Evolutionary conservation across 768 basidiomycete species (phyloP).

Genomic region (Royoungia palumana): DNA sequence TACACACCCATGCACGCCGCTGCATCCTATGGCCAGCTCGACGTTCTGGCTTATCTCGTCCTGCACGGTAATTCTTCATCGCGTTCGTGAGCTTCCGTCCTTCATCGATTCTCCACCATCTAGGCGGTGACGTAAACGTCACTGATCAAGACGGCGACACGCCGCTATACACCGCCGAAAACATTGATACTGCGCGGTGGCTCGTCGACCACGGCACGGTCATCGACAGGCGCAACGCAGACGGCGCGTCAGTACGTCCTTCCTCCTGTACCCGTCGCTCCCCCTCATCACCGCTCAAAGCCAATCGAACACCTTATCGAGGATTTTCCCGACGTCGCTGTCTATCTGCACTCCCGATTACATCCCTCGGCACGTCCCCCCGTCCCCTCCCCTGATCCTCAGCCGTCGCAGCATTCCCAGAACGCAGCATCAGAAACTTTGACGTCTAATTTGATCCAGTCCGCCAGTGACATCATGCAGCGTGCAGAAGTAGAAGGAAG

Average conservation of each 20-base stretch:
- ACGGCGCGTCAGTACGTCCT: slow-evolving; percentile 70
- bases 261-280: slow-evolving; percentile 9
- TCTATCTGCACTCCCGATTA: slow-evolving; percentile 48
- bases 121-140: slow-evolving; percentile 86
- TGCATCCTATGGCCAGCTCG: slow-evolving; percentile 83
- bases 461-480: slow-evolving; percentile 66
- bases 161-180: slow-evolving; percentile 87
- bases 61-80: slow-evolving; percentile 47
- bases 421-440: slow-evolving; percentile 67
- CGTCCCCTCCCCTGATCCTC: slow-evolving; percentile 11
- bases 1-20: slow-evolving; percentile 95
- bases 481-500: slow-evolving; percentile 52
- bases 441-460: slow-evolving; percentile 61
- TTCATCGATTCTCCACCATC: background rate
- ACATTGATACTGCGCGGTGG: slow-evolving; percentile 69
- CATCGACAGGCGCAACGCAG: slow-evolving; percentile 57
- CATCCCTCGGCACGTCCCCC: slow-evolving; percentile 14
- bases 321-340: slow-evolving; percentile 67
- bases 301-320: slow-evolving; percentile 67
- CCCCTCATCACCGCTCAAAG: slow-evolving; percentile 24
- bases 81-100: background rate
- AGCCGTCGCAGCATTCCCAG: slow-evolving; percentile 64
- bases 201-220: slow-evolving; percentile 77
- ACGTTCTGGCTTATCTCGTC: slow-evolving; percentile 75
- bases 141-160: slow-evolving; percentile 88